Percentiles rank a stretch among this genome's conserved stretches.
Conservation (phyloP, 176 grass and related monocot species). For the Bonia amplexicaulis region DNA sequence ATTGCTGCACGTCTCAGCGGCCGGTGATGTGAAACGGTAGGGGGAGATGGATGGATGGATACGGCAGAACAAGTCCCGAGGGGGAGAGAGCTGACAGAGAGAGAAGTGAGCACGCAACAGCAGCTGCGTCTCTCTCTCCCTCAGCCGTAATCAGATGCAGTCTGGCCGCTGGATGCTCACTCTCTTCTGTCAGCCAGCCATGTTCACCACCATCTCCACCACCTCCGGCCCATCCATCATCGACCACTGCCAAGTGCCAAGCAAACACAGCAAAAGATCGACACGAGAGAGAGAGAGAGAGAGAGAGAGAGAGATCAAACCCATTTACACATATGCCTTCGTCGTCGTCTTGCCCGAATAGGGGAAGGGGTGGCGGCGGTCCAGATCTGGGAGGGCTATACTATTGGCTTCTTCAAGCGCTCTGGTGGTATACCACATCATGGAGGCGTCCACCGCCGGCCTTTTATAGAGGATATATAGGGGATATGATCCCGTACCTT, state of each 20-base stretch:
- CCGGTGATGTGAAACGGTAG: not conserved
- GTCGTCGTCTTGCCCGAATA: constrained; percentile 4
- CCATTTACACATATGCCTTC: not conserved
- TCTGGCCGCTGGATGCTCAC: constrained; percentile 63
- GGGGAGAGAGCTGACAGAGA: constrained; percentile 48
- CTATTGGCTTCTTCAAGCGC: constrained; percentile 16
- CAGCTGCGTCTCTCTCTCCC: constrained; percentile 33
- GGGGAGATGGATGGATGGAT: not conserved
- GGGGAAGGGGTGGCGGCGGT: not conserved
- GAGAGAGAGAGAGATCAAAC: not conserved
- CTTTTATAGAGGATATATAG: constrained; percentile 36
- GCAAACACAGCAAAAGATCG: not conserved
- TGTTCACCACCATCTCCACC: not conserved
- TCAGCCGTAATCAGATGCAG: constrained; percentile 23
- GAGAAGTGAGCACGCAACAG: constrained; percentile 67
- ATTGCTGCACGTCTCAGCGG: constrained; percentile 3
- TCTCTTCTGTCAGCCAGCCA: constrained; percentile 69
- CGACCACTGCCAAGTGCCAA: not conserved
- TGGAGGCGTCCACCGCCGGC: not conserved
- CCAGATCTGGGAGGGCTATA: constrained; percentile 26
- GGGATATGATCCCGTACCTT: not conserved
- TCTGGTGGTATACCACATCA: not conserved
- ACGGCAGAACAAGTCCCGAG: constrained; percentile 38
- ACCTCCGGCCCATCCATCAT: constrained; percentile 2
- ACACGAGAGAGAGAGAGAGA: constrained; percentile 22